Base-by-base conservation (phyloP, 2,329 filamentous ascomycete species). In the Dactylella cylindrospora region DNA sequence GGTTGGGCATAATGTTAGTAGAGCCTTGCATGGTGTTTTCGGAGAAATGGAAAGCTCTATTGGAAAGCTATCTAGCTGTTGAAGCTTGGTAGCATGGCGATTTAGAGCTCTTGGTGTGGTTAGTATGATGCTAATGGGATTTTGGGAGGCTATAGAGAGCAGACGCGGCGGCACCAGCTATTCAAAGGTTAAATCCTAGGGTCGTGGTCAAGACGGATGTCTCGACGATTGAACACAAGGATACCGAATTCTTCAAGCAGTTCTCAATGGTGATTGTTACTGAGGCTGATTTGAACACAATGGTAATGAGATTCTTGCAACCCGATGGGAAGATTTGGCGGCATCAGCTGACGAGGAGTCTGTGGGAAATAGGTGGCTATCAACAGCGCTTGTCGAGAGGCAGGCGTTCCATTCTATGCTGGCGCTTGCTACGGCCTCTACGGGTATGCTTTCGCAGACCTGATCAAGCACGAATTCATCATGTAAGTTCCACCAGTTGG, bases 181-280 rank as follows among this genome's bases (percentile, higher is more conserved):
- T 97, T 39, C 84, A 84, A 70, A 87, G 86, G 70, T 81, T 97
- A 70, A 98, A 98, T 73, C 90, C 91, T 1, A 84, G 93, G 67
- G 93, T 98, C 29, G 79, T 79, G 39, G 80, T 97, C 28, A 77
- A 82, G 60, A 80, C 85, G 32, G 86, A 94, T 70, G 78, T 83
- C 3, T 78, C 79, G 36, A 80, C 85, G 68, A 80, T 91, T 62
- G 79, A 79, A 68, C 75, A 76, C 28, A 89, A 90, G 72, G 78
- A 80, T 0, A 80, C 83, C 4, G 82, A 82, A 60, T 97, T 86
- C 75, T 96, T 90, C 73, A 77, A 79, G 2, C 76, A 78, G 28
- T 98, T 89, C 72, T 86, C 94, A 72, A 79, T 96, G 66, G 82
- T 93, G 67, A 91, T 98, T 69, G 90, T 88, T 8, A 96, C 90